Base-by-base conservation (phyloP, 441 rosid species). In the Croton setiger region DNA sequence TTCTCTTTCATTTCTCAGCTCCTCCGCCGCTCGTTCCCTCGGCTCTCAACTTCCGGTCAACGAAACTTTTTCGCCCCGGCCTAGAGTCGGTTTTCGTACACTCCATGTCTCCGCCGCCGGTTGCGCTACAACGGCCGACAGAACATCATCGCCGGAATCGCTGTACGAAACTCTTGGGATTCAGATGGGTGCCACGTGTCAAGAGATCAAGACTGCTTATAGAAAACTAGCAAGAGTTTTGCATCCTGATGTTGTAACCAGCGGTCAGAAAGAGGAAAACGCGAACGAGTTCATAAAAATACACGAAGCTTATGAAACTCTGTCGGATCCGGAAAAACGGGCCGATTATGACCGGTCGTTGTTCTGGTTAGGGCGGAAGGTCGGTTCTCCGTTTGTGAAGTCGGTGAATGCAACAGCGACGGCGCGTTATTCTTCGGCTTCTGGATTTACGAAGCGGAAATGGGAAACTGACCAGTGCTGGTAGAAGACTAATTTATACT, bases 401-500 rank as follows among this genome's bases (percentile, higher is more conserved):
- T 75, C 84, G 4, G 72, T 44, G 5, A 43, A 53, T 2, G 51
- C 68, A 13, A 23, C 82, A 0, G 61, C 73, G 33, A 15, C n/a
- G 12, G 4, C 44, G 27, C 47, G 68, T 12, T 49, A 71, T n/a
- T n/a, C n/a, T 2, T 53, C 74, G 17, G 65, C 72, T 56, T 54
- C 83, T 17, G 78, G 78, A 39, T 81, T 70, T 54, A 63, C 75
- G 1, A 31, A 76, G 43, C 75, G 85, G 63, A 66, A 73, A 39
- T 87, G 92, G 92, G 91, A 85, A 63, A 81, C 92, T 3, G 89
- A 85, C 72, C 89, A 83, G 74, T 87, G 89, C 73, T 83, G 92
- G 92, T 86, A 79, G 72, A 23, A 47, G 12, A 14, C 44, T 44
- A 55, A 12, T 21, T 8, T 10, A 7, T 15, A 49, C 18, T 17